Percentiles rank a stretch among this genome's conserved stretches.
Evolutionary conservation across 2,329 filamentous ascomycete species (phyloP).

Genomic region (Didymosphaeria variabile): DNA sequence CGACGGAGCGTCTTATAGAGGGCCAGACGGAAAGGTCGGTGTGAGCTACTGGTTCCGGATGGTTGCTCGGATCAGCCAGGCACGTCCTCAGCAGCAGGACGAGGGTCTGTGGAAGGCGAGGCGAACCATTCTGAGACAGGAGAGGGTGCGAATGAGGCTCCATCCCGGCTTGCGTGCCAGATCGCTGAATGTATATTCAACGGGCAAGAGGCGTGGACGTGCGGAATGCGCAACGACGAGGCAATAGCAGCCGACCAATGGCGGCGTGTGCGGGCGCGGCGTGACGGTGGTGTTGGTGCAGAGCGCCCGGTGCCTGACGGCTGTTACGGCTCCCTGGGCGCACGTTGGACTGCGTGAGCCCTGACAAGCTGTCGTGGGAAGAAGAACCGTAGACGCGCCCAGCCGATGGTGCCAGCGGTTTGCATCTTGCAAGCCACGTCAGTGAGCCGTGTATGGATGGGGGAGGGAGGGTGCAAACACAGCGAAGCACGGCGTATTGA

Average conservation of each 20-base stretch:
- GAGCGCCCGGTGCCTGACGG: slow-evolving; percentile 40
- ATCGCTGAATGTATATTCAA: slow-evolving; percentile 49
- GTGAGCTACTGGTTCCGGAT: slow-evolving; percentile 36
- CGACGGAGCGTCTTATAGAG: slow-evolving; percentile 38
- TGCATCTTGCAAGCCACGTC: slow-evolving; percentile 15
- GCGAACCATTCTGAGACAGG: slow-evolving; percentile 43
- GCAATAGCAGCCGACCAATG: slow-evolving; percentile 40
- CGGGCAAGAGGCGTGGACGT: slow-evolving; percentile 33
- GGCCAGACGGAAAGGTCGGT: slow-evolving; percentile 33
- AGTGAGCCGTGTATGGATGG: background rate
- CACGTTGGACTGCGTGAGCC: slow-evolving; percentile 30
- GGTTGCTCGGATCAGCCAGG: slow-evolving; percentile 35
- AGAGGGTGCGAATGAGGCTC: slow-evolving; percentile 48
- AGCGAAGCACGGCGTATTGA: background rate
- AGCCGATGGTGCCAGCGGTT: slow-evolving; percentile 6
- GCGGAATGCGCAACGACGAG: slow-evolving; percentile 29
- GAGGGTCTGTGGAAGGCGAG: slow-evolving; percentile 49
- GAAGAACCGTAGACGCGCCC: slow-evolving; percentile 21
- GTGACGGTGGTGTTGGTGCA: slow-evolving; percentile 43
- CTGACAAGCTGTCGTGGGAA: slow-evolving; percentile 19
- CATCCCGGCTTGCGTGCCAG: slow-evolving; percentile 43
- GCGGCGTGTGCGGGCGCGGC: slow-evolving; percentile 33
- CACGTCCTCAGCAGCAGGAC: slow-evolving; percentile 41
- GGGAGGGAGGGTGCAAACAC: background rate
- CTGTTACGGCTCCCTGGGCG: slow-evolving; percentile 34